Evolutionary conservation across 2,329 filamentous ascomycete genomes (phyloP).

Genomic region (Fusarium sp.): DNA sequence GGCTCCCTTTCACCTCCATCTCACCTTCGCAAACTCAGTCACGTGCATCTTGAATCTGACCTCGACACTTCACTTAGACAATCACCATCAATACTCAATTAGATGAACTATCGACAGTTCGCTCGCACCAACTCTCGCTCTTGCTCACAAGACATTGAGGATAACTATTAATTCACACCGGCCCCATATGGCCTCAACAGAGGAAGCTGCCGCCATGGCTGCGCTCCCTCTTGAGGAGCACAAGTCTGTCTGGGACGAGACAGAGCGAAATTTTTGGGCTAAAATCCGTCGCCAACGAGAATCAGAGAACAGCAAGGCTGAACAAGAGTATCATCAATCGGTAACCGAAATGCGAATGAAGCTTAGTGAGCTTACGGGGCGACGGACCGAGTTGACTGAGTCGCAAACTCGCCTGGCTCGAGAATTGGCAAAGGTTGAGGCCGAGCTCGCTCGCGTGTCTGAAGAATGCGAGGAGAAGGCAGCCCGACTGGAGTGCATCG

Average conservation of each 20-base stretch:
- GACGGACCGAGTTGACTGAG: slow-evolving; percentile 43
- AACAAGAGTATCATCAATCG: slow-evolving; percentile 41
- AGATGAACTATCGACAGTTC: background rate
- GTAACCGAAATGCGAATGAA: slow-evolving; percentile 43
- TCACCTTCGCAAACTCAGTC: slow-evolving; percentile 7
- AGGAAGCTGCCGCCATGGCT: slow-evolving; percentile 43
- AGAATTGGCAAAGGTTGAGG: slow-evolving; percentile 50
- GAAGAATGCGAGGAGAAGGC: slow-evolving; percentile 46
- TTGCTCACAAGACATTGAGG: background rate
- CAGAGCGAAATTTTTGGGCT: slow-evolving; percentile 49
- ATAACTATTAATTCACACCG: background rate
- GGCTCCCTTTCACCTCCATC: slow-evolving; percentile 8
- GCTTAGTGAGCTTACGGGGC: slow-evolving; percentile 43
- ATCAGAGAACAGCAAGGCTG: slow-evolving; percentile 35
- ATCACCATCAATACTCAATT: background rate
- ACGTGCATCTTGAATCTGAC: slow-evolving; percentile 11
- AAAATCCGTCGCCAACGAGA: slow-evolving; percentile 42
- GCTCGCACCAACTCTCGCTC: background rate
- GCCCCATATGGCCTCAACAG: slow-evolving; percentile 35
- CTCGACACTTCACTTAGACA: slow-evolving; percentile 17
- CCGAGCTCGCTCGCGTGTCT: slow-evolving; percentile 48
- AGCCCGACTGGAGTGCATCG: slow-evolving; percentile 47
- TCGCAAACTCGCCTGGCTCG: slow-evolving; percentile 42
- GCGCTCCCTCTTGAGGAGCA: slow-evolving; percentile 46
- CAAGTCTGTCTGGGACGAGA: slow-evolving; percentile 49